Percentiles rank a stretch among this genome's conserved stretches.
Conservation (phyloP, 2,329 filamentous ascomycete genomes). For the Fusarium tricinctum region DNA sequence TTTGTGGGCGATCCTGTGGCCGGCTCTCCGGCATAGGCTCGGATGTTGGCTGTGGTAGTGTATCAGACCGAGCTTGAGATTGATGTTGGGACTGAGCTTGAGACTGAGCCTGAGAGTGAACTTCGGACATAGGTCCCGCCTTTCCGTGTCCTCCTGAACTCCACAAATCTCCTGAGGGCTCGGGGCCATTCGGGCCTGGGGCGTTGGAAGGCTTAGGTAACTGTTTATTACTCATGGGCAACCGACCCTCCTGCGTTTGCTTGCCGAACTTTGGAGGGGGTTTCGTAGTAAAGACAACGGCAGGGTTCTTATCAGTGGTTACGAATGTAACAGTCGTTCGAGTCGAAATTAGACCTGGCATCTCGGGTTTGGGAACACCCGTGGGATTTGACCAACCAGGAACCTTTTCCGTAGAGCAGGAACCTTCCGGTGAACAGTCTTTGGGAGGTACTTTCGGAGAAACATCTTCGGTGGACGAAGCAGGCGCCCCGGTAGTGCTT, state of each 20-base stretch:
- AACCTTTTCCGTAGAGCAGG: slow-evolving; percentile 13
- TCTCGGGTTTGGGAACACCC: slow-evolving; percentile 6
- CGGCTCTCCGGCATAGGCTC: slow-evolving; percentile 3
- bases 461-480: neutral
- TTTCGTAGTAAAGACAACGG: slow-evolving; percentile 60
- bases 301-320: slow-evolving; percentile 69
- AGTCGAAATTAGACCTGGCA: slow-evolving; percentile 25
- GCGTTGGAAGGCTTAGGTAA: slow-evolving; percentile 26
- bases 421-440: slow-evolving; percentile 14
- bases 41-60: slow-evolving; percentile 11
- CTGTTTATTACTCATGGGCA: slow-evolving; percentile 40
- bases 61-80: neutral
- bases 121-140: neutral
- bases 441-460: slow-evolving; percentile 27
- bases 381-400: slow-evolving; percentile 20
- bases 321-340: slow-evolving; percentile 59
- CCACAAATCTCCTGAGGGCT: neutral
- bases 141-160: neutral
- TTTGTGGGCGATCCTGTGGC: slow-evolving; percentile 11
- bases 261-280: slow-evolving; percentile 57
- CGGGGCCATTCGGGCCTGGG: neutral
- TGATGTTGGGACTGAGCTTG: too few species aligned
- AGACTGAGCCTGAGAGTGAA: too few species aligned
- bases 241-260: slow-evolving; percentile 19
- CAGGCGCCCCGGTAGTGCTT: neutral